These are phyloP conservation scores for Cordyceps cateniannulata DNA, from an alignment of 2,329 filamentous ascomycete species.

Conservation along the genomic window DNA sequence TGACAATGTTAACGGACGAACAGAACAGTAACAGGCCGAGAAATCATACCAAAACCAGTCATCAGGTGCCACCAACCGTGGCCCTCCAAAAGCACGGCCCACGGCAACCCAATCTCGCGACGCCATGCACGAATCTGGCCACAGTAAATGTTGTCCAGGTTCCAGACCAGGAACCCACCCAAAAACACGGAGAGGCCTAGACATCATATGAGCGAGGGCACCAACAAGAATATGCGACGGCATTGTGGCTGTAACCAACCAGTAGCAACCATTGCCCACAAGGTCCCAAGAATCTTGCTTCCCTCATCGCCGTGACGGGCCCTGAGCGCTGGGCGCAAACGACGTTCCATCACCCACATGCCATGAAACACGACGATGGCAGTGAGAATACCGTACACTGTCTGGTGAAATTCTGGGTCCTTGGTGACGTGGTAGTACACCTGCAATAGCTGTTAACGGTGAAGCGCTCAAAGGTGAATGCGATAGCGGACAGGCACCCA, in stretches of 20 bases:
- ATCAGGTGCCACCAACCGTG: slow-evolving; percentile 66
- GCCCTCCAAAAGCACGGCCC: slow-evolving; percentile 63
- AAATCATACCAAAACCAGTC: slow-evolving; percentile 59
- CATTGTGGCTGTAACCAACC: slow-evolving; percentile 27
- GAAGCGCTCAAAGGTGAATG: too few species aligned
- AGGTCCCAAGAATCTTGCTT: slow-evolving; percentile 43
- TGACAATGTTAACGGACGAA: slow-evolving; percentile 16
- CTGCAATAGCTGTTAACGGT: slow-evolving; percentile 20
- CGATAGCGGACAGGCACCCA: slow-evolving; percentile 22
- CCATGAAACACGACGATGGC: slow-evolving; percentile 63
- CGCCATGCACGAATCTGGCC: slow-evolving; percentile 58
- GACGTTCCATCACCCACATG: slow-evolving; percentile 64
- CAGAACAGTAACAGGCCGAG: neutral
- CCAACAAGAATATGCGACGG: neutral
- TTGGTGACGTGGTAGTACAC: slow-evolving; percentile 69
- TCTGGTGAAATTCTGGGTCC: slow-evolving; percentile 77
- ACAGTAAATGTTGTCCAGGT: slow-evolving; percentile 73
- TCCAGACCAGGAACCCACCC: slow-evolving; percentile 71
- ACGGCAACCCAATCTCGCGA: slow-evolving; percentile 64
- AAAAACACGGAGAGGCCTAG: slow-evolving; percentile 57
- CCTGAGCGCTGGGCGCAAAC: slow-evolving; percentile 39
- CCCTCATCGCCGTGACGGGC: slow-evolving; percentile 45
- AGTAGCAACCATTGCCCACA: slow-evolving; percentile 68
- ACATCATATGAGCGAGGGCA: neutral
- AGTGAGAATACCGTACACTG: slow-evolving; percentile 68